Conservation (phyloP, 352 stramenopile species). For the Phytophthora chlamydospora region DNA sequence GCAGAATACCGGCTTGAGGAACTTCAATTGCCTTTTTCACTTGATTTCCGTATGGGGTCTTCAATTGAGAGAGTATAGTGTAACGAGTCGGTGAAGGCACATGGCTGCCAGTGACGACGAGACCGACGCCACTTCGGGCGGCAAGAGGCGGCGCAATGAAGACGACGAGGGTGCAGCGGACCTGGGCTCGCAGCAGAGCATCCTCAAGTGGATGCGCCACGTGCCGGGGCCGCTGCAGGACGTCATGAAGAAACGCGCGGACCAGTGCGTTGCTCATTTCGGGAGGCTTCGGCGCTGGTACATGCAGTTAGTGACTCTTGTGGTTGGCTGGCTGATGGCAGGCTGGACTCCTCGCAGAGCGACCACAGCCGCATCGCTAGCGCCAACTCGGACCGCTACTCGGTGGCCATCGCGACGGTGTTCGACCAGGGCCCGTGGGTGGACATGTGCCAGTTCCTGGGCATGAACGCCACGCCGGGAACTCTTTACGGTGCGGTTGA, state of each 20-base stretch:
- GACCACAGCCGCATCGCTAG: slow-evolving; percentile 43
- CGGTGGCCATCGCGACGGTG: slow-evolving; percentile 60
- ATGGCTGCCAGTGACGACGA: slow-evolving; percentile 35
- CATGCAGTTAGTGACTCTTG: too few species aligned
- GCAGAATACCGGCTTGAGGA: too few species aligned
- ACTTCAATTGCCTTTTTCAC: too few species aligned
- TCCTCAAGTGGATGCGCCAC: slow-evolving; percentile 78
- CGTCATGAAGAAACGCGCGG: slow-evolving; percentile 75
- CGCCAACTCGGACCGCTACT: slow-evolving; percentile 48
- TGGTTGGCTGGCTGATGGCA: slow-evolving; percentile 15
- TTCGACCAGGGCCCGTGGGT: slow-evolving; percentile 87
- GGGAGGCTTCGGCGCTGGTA: too few species aligned
- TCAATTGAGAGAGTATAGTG: too few species aligned
- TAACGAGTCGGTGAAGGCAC: too few species aligned
- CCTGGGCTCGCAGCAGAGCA: slow-evolving; percentile 67
- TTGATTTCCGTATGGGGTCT: too few species aligned
- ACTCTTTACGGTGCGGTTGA: slow-evolving; percentile 63
- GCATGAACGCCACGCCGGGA: slow-evolving; percentile 52
- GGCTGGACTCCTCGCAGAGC: slow-evolving; percentile 51
- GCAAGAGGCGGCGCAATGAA: slow-evolving; percentile 24
- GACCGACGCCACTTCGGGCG: slow-evolving; percentile 5
- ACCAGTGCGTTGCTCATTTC: slow-evolving; percentile 42
- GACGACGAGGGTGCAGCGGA: slow-evolving; percentile 38
- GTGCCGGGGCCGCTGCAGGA: slow-evolving; percentile 76
- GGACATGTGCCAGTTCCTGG: slow-evolving; percentile 74